Percentiles rank a stretch among this genome's conserved stretches.
Conservation (phyloP, 495 filamentous ascomycete genomes). For the Podospora pseudopauciseta region DNA sequence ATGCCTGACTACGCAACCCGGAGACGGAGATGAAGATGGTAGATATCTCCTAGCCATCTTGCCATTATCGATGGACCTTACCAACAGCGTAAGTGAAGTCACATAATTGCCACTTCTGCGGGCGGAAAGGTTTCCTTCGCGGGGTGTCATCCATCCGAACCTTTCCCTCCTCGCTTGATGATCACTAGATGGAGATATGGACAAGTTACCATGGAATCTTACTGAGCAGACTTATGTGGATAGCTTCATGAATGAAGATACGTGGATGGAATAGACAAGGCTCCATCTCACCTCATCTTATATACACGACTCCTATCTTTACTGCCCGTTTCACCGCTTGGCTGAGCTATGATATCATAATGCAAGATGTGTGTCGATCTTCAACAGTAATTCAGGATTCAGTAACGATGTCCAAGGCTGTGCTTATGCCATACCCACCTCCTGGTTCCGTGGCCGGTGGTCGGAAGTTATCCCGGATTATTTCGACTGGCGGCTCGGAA, state of each 20-base stretch:
- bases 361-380: background rate
- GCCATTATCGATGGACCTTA: background rate
- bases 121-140: too few species aligned
- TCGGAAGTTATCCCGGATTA: background rate
- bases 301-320: too few species aligned
- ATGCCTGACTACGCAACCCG: background rate
- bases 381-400: background rate
- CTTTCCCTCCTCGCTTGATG: too few species aligned
- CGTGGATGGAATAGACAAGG: too few species aligned
- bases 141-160: too few species aligned
- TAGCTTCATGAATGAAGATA: too few species aligned
- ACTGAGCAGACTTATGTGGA: too few species aligned
- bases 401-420: background rate
- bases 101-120: too few species aligned
- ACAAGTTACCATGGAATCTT: too few species aligned
- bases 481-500: background rate
- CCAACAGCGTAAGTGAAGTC: background rate
- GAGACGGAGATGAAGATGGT: background rate
- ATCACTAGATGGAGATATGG: too few species aligned
- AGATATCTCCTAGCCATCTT: background rate
- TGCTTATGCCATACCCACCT: background rate
- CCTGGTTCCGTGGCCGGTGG: background rate
- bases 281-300: too few species aligned
- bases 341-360: background rate
- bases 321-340: too few species aligned